phyloP scores from a whole-genome alignment of 192 early-diverging fungal species.

The Coemansia sp. region DNA sequence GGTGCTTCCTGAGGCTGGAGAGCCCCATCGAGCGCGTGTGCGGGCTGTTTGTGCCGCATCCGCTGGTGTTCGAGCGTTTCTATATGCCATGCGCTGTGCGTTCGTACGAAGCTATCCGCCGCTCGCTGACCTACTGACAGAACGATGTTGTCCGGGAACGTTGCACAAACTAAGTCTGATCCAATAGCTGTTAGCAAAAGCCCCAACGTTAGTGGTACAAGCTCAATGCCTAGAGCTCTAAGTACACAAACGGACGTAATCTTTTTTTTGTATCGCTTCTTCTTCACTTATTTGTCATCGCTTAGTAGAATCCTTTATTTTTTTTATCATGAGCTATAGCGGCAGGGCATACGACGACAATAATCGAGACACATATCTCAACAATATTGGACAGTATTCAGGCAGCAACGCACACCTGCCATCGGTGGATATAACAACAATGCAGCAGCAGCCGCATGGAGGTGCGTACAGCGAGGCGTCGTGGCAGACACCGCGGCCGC shows the following conservation, averaged over 20 bases:
- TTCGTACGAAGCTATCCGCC: constrained; percentile 86
- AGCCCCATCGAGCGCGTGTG: constrained; percentile 89
- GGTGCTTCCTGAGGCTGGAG: constrained; percentile 89
- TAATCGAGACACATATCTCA: not conserved
- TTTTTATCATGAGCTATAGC: not conserved
- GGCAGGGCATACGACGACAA: not conserved
- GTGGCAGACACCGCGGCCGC: not conserved
- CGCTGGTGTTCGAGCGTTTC: constrained; percentile 89
- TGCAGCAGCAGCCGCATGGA: constrained; percentile 22
- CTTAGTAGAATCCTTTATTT: not conserved
- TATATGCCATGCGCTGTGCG: constrained; percentile 87
- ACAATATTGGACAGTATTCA: not conserved
- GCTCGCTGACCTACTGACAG: constrained; percentile 65
- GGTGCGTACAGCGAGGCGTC: constrained; percentile 41
- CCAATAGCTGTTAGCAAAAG: not conserved
- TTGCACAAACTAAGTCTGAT: not conserved
- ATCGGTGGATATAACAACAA: constrained; percentile 34
- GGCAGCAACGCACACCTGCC: not conserved
- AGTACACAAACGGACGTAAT: not conserved
- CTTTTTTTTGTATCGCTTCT: not conserved
- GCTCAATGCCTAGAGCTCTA: not conserved
- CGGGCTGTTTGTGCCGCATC: constrained; percentile 90
- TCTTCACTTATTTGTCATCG: not conserved
- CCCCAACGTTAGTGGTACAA: not conserved
- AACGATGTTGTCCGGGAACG: not conserved